phyloP scores from a whole-genome alignment of 208 protist genomes.

The Crithidia bombi region DNA sequence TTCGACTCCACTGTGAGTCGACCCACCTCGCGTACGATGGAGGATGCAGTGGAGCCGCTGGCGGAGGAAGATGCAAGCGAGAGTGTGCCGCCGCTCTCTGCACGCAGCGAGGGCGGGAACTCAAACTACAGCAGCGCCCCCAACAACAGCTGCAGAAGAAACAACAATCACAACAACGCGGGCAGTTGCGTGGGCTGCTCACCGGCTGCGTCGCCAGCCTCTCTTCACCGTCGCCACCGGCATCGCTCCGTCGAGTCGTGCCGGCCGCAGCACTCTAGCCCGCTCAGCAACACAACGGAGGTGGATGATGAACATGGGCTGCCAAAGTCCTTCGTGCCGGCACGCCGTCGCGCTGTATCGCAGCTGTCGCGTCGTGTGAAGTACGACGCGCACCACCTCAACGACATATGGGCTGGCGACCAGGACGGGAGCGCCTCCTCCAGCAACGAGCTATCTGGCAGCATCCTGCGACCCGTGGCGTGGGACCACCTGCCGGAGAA shows the following conservation, averaged over 20 bases:
- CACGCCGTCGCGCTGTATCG: constrained; percentile 33
- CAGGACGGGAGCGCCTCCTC: constrained; percentile 3
- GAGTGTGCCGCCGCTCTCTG: not conserved
- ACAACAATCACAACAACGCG: not conserved
- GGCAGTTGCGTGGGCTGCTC: not conserved
- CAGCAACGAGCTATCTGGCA: constrained; percentile 4
- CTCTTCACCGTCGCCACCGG: constrained; percentile 13
- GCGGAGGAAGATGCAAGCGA: not conserved
- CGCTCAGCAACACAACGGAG: constrained; percentile 2
- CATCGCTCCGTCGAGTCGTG: constrained; percentile 19
- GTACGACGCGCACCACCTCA: constrained; percentile 7
- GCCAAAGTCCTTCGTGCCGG: not conserved
- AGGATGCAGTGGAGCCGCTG: not conserved
- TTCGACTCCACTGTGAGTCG: constrained; percentile 23
- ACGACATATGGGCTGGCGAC: constrained; percentile 6
- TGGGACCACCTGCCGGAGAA: constrained; percentile 59
- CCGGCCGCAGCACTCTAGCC: not conserved
- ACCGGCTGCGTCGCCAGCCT: not conserved
- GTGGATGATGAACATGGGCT: not conserved
- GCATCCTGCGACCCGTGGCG: constrained; percentile 17
- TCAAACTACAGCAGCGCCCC: not conserved
- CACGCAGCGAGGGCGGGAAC: not conserved
- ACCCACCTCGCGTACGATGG: not conserved
- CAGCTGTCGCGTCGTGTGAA: constrained; percentile 41
- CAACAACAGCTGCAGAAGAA: not conserved